phyloP scores from a whole-genome alignment of 257 asterid genomes.

The Orobanche coerulescens region DNA sequence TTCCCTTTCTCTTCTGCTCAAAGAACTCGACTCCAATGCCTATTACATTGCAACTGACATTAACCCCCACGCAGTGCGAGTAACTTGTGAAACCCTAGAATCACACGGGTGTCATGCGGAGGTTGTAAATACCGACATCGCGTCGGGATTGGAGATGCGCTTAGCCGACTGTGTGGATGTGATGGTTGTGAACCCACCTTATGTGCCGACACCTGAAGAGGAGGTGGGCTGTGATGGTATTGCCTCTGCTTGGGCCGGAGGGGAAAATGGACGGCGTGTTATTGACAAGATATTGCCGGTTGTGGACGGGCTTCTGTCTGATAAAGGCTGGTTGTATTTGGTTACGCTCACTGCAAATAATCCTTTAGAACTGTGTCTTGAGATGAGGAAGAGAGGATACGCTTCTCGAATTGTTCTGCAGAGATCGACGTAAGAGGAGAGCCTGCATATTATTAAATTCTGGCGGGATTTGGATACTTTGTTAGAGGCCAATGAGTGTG shows the following conservation, averaged over 20 bases:
- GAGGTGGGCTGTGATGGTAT: slow-evolving; percentile 85
- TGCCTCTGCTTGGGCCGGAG: slow-evolving; percentile 91
- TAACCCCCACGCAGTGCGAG: slow-evolving; percentile 66
- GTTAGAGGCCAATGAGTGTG: slow-evolving; percentile 39
- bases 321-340: slow-evolving; percentile 82
- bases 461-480: slow-evolving; percentile 60
- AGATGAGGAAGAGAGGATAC: slow-evolving; percentile 77
- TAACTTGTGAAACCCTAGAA: slow-evolving; percentile 56
- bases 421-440: slow-evolving; percentile 94
- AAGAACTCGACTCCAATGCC: slow-evolving; percentile 27
- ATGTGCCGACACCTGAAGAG: slow-evolving; percentile 93
- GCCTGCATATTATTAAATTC: slow-evolving; percentile 74
- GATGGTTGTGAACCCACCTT: slow-evolving; percentile 93
- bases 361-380: slow-evolving; percentile 64
- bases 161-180: slow-evolving; percentile 63
- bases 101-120: slow-evolving; percentile 75
- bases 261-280: slow-evolving; percentile 74
- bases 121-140: slow-evolving; percentile 60
- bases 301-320: slow-evolving; percentile 71
- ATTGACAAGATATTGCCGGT: slow-evolving; percentile 81
- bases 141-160: slow-evolving; percentile 55
- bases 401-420: slow-evolving; percentile 67
- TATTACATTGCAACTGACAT: slow-evolving; percentile 73
- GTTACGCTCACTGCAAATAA: slow-evolving; percentile 62
- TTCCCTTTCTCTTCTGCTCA: slow-evolving; percentile 77